A percentile compares a stretch with the other conserved stretches of the same genome.
Evolutionary conservation across 345 rosid species (phyloP).

Genomic region (Ailanthus altissimus): DNA sequence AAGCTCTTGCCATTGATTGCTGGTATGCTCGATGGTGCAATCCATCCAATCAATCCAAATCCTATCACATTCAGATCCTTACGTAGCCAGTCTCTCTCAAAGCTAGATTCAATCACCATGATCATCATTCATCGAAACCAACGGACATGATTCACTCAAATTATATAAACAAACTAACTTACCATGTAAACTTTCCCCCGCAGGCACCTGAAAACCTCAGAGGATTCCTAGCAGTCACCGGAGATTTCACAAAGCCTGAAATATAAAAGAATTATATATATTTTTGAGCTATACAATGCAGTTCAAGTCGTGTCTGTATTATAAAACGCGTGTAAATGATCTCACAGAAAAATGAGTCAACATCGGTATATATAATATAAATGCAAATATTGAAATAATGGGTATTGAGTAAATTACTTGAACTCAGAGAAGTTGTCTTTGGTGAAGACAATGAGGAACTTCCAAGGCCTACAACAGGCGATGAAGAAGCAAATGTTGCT

Average conservation of each 20-base stretch:
- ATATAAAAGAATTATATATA: neutral
- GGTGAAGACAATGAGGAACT: constrained; percentile 45
- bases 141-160: neutral
- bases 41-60: constrained; percentile 88
- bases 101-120: constrained; percentile 38
- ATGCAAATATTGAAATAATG: neutral
- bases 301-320: no score
- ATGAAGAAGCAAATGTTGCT: constrained; percentile 56
- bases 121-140: neutral
- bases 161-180: neutral
- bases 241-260: constrained; percentile 62
- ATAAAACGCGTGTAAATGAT: no score
- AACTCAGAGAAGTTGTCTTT: constrained; percentile 39
- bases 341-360: no score
- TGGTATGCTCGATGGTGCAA: constrained; percentile 91
- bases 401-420: constrained; percentile 41
- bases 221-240: constrained; percentile 57
- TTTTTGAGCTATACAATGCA: no score
- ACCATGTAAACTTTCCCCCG: constrained; percentile 75
- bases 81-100: constrained; percentile 82
- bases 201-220: constrained; percentile 46
- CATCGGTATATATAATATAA: no score
- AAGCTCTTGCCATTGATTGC: constrained; percentile 83
- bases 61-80: constrained; percentile 78
- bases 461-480: constrained; percentile 73